Evolutionary conservation across 2,329 filamentous ascomycete species (phyloP), one percentile per base, ranked within the genome.

Genomic region (Diaporthe citriasiana): DNA sequence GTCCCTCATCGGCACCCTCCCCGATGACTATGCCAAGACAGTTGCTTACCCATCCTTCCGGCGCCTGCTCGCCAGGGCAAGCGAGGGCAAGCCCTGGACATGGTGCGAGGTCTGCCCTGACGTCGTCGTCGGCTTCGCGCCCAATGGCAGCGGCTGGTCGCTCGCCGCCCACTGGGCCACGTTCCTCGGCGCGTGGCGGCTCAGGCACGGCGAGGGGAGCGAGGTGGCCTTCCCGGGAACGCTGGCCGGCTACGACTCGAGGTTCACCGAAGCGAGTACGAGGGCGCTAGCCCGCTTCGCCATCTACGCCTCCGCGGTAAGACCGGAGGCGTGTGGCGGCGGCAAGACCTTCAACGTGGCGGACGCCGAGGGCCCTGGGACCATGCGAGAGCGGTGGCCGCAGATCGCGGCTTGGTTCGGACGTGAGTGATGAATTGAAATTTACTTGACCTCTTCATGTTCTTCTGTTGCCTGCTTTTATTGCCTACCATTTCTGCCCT

Each of bases 101-200:
- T 85, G 82, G 82, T 79, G 79, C 27, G 83, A 85, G 73, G 74
- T 84, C 0, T 85, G 83, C 38, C 82, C 82, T 1, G 83, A 85
- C 66, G 80, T 76, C 0, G 79, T 84, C 25, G 78, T 85, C 13
- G 83, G 83, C 1, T 85, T 84, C 73, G 83, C 81, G 2, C 83
- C 83, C 3, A 82, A 83, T 33, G 83, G 82, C 5, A 84, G 82
- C 0, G 79, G 78, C 10, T 84, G 79, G 66, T 81, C 79, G 0
- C 77, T 85, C 3, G 82, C 83, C 0, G 77, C 84, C 1, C 82
- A 85, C 76, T 85, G 83, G 83, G 82, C 80, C 1, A 82, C 83
- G 73, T 85, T 83, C 45, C 79, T 85, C 1, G 83, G 82, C 7
- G 76, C 84, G 1, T 84, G 82, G 55, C 80, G 80, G 0, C 70